These are phyloP conservation scores for Globisporangium spiculum DNA, from an alignment of 352 stramenopile genomes.

Conservation along the genomic window DNA sequence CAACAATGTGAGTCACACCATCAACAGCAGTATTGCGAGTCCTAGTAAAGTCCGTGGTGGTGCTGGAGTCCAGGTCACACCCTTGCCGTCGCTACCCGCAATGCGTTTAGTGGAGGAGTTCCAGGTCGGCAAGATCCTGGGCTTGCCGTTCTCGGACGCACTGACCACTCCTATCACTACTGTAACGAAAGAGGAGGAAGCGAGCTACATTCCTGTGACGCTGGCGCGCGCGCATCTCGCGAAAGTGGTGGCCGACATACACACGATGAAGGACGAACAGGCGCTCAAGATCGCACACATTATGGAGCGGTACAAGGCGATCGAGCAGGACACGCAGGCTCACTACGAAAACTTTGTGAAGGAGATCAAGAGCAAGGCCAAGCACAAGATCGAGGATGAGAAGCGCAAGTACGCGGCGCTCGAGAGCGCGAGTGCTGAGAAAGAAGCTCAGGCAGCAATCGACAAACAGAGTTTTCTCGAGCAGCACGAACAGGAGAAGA, in stretches of 20 bases:
- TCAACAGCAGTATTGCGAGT: background rate
- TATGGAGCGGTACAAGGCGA: constrained; percentile 44
- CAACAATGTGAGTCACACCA: constrained; percentile 3
- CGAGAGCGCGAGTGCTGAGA: background rate
- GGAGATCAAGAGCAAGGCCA: constrained; percentile 27
- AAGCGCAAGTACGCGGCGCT: constrained; percentile 13
- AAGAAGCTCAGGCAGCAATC: background rate
- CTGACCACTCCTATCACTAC: constrained; percentile 8
- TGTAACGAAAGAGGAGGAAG: constrained; percentile 31
- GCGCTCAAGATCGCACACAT: constrained; percentile 45
- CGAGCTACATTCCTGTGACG: constrained; percentile 67
- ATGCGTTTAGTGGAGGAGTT: constrained; percentile 33
- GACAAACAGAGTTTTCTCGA: constrained; percentile 19
- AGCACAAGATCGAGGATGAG: constrained; percentile 25
- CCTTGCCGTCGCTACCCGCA: constrained; percentile 22
- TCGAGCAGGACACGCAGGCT: constrained; percentile 53
- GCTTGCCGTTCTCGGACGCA: constrained; percentile 10
- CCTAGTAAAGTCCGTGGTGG: background rate
- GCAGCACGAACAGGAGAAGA: constrained; percentile 20
- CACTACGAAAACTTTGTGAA: constrained; percentile 57
- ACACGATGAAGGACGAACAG: constrained; percentile 70
- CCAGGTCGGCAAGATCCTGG: constrained; percentile 50
- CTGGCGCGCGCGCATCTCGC: constrained; percentile 55
- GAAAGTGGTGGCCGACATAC: constrained; percentile 78
- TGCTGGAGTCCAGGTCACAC: constrained; percentile 22